Evolutionary conservation across 2,329 filamentous ascomycete species (phyloP), one percentile per base, ranked within the genome.

Genomic region (Phialocephala subalpina): DNA sequence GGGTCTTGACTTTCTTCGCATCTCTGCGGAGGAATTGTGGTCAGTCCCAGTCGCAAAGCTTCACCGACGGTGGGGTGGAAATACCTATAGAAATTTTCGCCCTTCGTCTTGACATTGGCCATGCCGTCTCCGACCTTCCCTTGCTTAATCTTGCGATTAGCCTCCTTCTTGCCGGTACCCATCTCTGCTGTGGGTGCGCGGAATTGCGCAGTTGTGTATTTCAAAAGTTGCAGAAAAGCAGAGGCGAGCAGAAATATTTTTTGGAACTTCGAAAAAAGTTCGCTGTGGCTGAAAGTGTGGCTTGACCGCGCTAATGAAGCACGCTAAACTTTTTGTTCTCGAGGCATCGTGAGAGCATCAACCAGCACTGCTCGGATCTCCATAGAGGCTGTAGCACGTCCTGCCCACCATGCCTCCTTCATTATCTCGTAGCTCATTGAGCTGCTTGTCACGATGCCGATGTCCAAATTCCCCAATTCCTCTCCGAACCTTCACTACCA

Each of bases 51-150:
- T 53, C 53, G 22, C 12, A 57, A 14, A 9, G 4, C 60, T 22
- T 29, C 45, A 16, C 20, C 8, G 36, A 25, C 27, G 42, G 56
- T 49, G 53, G 42, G 29, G 63, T 67, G 14, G 35, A 35, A 84
- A 71, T 82, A 91, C 86, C 92, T 89, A 84, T 98, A 98, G 83
- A 98, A 99, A 84, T 98, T 98, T 85, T 98, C 95, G 82, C 96
- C 96, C 83, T 99, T 99, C 74, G 89, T 85, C 76, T 90, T 93
- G 77, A 98, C 92, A 82, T 98, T 98, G 75, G 82, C 89, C 88
- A 97, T 93, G 78, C 93, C 93, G 88, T 96, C 91, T 72, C 87
- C 87, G 58, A 87, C 87, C 82, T 94, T 95, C 73, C 93, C 93
- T 86, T 97, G 90, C 79, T 94, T 92, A 83, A 86, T 86, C 79